Evolutionary conservation across 441 rosid species (phyloP).

Genomic region (Erodium texanum): DNA sequence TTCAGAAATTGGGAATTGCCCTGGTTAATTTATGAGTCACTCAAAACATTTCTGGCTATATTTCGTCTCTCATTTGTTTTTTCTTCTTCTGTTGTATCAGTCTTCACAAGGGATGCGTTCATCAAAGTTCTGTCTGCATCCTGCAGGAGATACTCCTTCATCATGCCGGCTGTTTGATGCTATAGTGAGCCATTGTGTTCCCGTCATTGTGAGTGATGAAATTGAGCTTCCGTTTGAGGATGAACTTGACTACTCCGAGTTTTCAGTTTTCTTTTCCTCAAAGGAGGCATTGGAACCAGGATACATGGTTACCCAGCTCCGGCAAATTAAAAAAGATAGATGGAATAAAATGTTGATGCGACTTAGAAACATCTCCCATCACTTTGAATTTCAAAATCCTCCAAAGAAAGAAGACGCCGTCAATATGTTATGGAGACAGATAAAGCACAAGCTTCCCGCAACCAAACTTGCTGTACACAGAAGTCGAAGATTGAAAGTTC

Average conservation of each 20-base stretch:
- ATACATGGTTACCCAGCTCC: conserved; percentile 59
- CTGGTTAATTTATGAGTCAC: conserved; percentile 18
- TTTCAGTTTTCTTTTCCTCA: conserved; percentile 71
- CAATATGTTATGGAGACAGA: conserved; percentile 85
- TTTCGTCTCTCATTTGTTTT: neutral
- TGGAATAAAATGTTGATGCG: conserved; percentile 75
- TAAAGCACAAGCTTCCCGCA: conserved; percentile 60
- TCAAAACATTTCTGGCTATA: conserved; percentile 17
- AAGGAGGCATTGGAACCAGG: conserved; percentile 63
- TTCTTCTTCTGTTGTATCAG: conserved; percentile 28
- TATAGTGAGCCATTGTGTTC: conserved; percentile 92
- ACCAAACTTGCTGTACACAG: conserved; percentile 66
- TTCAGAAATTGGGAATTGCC: neutral
- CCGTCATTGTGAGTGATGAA: conserved; percentile 86
- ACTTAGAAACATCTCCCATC: conserved; percentile 45
- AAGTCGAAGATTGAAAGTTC: conserved; percentile 66
- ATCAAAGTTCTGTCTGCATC: conserved; percentile 90
- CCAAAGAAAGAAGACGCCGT: conserved; percentile 73
- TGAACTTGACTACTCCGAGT: conserved; percentile 76
- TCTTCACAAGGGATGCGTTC: conserved; percentile 76
- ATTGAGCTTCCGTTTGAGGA: conserved; percentile 95
- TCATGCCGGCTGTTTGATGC: conserved; percentile 93
- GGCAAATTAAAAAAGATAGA: conserved; percentile 53
- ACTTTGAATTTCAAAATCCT: conserved; percentile 40
- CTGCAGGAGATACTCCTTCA: conserved; percentile 95